Base-by-base conservation (phyloP, 1,139 yeast species). In the Kodamaea sp. region DNA sequence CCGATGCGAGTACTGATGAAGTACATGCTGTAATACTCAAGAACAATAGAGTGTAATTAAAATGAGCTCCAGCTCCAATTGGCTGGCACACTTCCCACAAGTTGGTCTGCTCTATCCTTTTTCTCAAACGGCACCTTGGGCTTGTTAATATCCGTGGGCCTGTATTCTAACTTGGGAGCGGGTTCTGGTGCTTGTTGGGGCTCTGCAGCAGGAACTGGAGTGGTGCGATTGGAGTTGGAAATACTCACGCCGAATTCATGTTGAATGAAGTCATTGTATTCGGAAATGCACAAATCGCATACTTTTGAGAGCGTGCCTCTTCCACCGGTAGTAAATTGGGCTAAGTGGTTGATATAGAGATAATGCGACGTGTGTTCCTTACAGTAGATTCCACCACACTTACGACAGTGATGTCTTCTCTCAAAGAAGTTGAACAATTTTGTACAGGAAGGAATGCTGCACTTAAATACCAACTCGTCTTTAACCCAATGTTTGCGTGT, bases 301-400 rank as follows among this genome's bases (percentile, higher is more conserved):
- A 90, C 94, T 55, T 89, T 81, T 28, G 85, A 78, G 15, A 88
- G 67, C 2, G 78, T 73, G 10, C 92, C 92, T 38, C 82, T 66
- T 9, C 87, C 82, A 31, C 89, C 92, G 41, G 88, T 76, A 36
- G 87, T 76, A 62, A 85, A 78, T 53, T 81, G 76, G 18, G 95
- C 92, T 48, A 77, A 63, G 32, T 72, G 70, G 51, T 88, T 90
- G 42, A 90, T 72, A 50, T 76, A 76, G 23, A 76, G 57, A 43
- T 57, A 74, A 50, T 77, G 80, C 20, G 70, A 64, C 7, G 80
- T 66, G 45, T 79, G 80, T 38, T 80, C 83, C 33, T 82, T 81
- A 61, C 97, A 90, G 54, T 83, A 90, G 10, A 90, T 76, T 20
- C 88, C 95, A 13, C 97, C 97, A 64, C 97, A 90, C 53, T 86